phyloP scores from a whole-genome alignment of 2,329 filamentous ascomycete genomes.

The Aureobasidium mangrovei region DNA sequence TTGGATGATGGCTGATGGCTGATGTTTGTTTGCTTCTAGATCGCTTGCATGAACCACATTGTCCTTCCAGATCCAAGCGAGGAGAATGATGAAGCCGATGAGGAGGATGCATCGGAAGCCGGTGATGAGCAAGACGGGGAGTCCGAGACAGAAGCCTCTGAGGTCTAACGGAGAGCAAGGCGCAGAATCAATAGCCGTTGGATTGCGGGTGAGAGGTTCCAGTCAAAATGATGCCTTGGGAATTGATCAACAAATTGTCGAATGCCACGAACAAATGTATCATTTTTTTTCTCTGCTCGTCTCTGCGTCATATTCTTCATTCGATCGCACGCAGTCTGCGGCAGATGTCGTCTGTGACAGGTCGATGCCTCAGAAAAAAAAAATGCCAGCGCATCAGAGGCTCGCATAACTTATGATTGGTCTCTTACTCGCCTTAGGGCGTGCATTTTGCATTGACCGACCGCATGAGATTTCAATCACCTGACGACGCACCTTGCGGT shows the following conservation, averaged over 20 bases:
- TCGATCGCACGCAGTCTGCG: slow-evolving; percentile 2
- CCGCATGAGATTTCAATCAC: slow-evolving; percentile 13
- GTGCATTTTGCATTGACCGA: slow-evolving; percentile 2
- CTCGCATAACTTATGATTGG: slow-evolving; percentile 9
- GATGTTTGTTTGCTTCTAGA: slow-evolving; percentile 26
- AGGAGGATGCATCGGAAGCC: slow-evolving; percentile 22
- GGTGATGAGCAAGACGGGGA: slow-evolving; percentile 23
- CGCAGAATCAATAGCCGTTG: neutral
- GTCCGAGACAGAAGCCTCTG: slow-evolving; percentile 10
- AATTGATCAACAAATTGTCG: neutral
- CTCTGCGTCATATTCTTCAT: slow-evolving; percentile 4
- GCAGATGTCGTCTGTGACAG: slow-evolving; percentile 10
- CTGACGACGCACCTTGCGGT: slow-evolving; percentile 11
- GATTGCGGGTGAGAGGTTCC: neutral
- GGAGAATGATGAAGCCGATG: slow-evolving; percentile 22
- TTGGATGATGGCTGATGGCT: neutral
- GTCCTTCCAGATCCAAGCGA: slow-evolving; percentile 40
- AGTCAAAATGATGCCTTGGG: neutral
- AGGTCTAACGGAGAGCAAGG: neutral
- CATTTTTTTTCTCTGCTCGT: neutral
- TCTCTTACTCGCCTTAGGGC: neutral
- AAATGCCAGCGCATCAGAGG: slow-evolving; percentile 11
- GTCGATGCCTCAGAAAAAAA: slow-evolving; percentile 1
- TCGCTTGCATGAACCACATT: slow-evolving; percentile 42
- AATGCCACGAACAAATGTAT: slow-evolving; percentile 7